Conservation (phyloP, 1,284 basidiomycete genomes). For the Blastosporella zonata region DNA sequence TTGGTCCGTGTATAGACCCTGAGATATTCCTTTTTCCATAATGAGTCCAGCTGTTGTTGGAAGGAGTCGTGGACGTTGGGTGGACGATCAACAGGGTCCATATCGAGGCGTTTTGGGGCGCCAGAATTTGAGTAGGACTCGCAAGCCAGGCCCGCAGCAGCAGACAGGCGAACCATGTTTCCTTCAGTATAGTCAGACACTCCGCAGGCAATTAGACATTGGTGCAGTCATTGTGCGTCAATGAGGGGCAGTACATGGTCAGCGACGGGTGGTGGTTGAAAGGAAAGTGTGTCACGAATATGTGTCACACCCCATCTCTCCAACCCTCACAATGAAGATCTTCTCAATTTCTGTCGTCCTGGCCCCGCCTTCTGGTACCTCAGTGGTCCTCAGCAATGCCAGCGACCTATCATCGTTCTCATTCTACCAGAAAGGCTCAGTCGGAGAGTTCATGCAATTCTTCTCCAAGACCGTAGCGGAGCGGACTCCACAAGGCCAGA, state of each 20-base stretch:
- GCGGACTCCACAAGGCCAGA: conserved; percentile 81
- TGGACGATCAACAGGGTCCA: no score
- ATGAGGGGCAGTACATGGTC: background rate
- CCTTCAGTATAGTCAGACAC: no score
- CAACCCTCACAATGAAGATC: conserved; percentile 58
- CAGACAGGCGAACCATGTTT: no score
- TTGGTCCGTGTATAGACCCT: no score
- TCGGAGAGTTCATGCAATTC: conserved; percentile 89
- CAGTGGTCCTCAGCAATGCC: conserved; percentile 69
- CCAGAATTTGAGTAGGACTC: no score
- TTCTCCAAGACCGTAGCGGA: conserved; percentile 93
- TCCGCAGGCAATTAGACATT: no score
- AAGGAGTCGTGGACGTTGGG: no score
- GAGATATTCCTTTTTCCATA: no score
- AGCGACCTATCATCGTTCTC: conserved; percentile 90
- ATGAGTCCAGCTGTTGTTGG: no score
- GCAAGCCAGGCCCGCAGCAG: no score
- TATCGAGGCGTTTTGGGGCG: no score
- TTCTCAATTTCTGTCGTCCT: conserved; percentile 63
- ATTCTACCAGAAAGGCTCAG: conserved; percentile 88
- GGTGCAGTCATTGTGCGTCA: background rate
- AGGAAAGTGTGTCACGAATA: conserved; percentile 9
- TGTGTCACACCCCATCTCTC: conserved; percentile 8
- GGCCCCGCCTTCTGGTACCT: conserved; percentile 52
- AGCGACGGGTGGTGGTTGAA: background rate